These are phyloP conservation scores for Alternaria sp. DNA, from an alignment of 2,329 filamentous ascomycete species.

Conservation along the genomic window DNA sequence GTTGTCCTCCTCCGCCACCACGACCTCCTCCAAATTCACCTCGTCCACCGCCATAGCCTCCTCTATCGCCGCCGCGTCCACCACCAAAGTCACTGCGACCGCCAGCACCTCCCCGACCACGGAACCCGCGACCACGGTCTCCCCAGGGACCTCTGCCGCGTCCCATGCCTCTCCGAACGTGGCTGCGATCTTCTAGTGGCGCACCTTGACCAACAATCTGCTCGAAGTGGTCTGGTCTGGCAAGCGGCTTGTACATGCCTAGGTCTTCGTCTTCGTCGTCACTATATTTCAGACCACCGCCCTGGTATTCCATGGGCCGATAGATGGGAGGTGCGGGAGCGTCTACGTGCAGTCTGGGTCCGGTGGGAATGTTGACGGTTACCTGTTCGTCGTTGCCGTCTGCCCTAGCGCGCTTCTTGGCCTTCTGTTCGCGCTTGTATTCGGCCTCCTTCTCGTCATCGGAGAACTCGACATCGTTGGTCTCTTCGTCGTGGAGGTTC, in stretches of 20 bases:
- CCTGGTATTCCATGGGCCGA: constrained; percentile 42
- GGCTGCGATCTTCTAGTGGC: constrained; percentile 50
- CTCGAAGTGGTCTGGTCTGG: constrained; percentile 58
- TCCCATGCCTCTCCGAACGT: constrained; percentile 48
- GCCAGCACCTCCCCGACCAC: constrained; percentile 42
- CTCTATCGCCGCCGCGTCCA: constrained; percentile 40
- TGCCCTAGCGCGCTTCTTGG: constrained; percentile 61
- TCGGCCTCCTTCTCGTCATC: constrained; percentile 95
- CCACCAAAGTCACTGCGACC: constrained; percentile 37
- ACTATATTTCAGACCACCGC: constrained; percentile 54
- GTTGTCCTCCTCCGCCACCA: constrained; percentile 36
- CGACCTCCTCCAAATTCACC: constrained; percentile 30
- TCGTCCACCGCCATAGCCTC: constrained; percentile 29
- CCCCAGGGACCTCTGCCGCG: constrained; percentile 45
- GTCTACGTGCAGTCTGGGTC: constrained; percentile 31
- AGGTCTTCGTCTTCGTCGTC: constrained; percentile 56
- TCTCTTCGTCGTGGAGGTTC: constrained; percentile 93
- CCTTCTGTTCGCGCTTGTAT: constrained; percentile 68
- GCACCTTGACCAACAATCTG: constrained; percentile 55
- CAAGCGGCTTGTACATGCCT: constrained; percentile 59
- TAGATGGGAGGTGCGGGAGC: constrained; percentile 27
- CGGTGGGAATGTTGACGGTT: constrained; percentile 33
- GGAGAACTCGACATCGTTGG: constrained; percentile 92
- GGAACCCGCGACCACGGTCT: constrained; percentile 51
- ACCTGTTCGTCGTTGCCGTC: constrained; percentile 39